Evolutionary conservation across 495 filamentous ascomycete genomes (phyloP).

Genomic region (Xylaria longipes): DNA sequence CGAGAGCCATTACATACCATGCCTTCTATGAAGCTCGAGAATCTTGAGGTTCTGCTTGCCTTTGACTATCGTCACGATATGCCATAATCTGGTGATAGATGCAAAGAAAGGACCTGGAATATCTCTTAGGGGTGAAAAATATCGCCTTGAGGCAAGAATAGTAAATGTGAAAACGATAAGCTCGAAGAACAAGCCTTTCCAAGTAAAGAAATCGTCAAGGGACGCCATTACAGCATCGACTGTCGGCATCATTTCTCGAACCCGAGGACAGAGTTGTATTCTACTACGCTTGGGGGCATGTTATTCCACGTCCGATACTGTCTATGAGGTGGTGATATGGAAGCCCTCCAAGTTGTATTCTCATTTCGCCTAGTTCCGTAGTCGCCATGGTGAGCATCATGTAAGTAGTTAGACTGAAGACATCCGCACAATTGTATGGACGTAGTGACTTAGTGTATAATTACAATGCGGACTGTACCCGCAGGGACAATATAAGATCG

Average conservation of each 20-base stretch:
- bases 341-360: no score
- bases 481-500: no score
- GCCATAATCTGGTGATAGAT: slow-evolving; percentile 51
- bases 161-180: not conserved
- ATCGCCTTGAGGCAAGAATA: slow-evolving; percentile 18
- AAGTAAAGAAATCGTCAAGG: not conserved
- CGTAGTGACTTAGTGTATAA: no score
- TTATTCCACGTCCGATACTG: no score
- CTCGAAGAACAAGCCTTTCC: not conserved
- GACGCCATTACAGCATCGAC: not conserved
- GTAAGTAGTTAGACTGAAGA: no score
- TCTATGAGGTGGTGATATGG: no score
- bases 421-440: no score
- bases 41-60: slow-evolving; percentile 49
- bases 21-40: slow-evolving; percentile 49
- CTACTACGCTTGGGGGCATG: not conserved
- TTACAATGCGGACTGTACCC: no score
- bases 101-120: slow-evolving; percentile 52
- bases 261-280: not conserved
- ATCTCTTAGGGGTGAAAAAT: slow-evolving; percentile 25
- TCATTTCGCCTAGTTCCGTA: no score
- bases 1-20: slow-evolving; percentile 37
- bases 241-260: not conserved
- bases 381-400: no score
- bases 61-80: slow-evolving; percentile 45